These are phyloP conservation scores for Scedosporium boydii DNA, from an alignment of 2,329 filamentous ascomycete genomes.

Conservation along the genomic window DNA sequence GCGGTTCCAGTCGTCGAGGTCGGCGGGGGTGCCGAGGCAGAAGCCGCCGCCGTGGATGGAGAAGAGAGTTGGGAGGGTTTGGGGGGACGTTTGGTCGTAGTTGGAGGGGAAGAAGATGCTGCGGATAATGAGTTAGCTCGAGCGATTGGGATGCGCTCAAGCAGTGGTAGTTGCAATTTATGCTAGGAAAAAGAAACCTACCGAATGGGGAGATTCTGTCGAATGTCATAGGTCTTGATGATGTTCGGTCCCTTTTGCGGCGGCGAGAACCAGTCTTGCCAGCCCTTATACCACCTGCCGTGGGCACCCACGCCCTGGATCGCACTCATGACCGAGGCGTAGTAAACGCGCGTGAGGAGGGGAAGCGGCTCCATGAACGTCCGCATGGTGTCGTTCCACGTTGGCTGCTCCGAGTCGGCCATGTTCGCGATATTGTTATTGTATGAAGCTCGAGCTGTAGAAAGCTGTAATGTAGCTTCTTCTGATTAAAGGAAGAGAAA, in stretches of 20 bases:
- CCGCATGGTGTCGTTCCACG: neutral
- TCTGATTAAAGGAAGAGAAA: neutral
- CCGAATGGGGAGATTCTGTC: constrained; percentile 6
- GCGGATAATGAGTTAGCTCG: neutral
- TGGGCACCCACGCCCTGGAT: neutral
- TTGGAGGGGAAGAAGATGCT: constrained; percentile 30
- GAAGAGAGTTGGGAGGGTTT: constrained; percentile 31
- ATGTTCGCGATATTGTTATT: neutral
- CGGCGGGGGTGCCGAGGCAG: constrained; percentile 28
- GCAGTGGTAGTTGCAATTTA: neutral
- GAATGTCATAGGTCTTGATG: constrained; percentile 9
- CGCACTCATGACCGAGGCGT: constrained; percentile 12
- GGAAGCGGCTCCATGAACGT: neutral
- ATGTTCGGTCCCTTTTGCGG: constrained; percentile 1
- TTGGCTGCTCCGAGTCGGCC: neutral
- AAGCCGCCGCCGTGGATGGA: constrained; percentile 45
- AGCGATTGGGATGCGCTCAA: neutral
- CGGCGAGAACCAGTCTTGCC: constrained; percentile 4
- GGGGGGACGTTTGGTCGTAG: constrained; percentile 19
- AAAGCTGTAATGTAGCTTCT: neutral
- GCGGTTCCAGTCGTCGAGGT: constrained; percentile 38
- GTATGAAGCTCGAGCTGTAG: neutral
- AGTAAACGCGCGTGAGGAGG: neutral
- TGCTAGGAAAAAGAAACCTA: neutral
- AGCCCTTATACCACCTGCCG: neutral